Percentiles rank a stretch among this genome's conserved stretches.
Evolutionary conservation across 2,329 filamentous ascomycete species (phyloP).

Genomic region (Furcasterigmium furcatum): DNA sequence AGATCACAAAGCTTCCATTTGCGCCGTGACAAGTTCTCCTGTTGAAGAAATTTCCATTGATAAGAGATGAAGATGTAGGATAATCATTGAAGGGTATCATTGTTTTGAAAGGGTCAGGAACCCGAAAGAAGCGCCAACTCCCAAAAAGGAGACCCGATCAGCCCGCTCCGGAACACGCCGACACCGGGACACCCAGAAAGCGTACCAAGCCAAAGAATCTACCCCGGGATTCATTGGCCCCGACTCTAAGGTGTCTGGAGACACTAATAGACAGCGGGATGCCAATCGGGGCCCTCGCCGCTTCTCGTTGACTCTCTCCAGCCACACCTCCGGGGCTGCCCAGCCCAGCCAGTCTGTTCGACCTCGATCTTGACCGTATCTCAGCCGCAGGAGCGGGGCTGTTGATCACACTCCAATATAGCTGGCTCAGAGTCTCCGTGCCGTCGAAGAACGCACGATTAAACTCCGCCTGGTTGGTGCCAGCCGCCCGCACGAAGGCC

Average conservation of each 20-base stretch:
- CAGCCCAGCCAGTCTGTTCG: not conserved
- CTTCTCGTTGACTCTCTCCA: not conserved
- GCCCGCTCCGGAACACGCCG: not conserved
- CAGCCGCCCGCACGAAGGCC: slow-evolving; percentile 19
- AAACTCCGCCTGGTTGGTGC: slow-evolving; percentile 15
- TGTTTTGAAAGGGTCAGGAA: too few relatives aligned
- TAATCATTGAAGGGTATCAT: too few relatives aligned
- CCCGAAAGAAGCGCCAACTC: too few relatives aligned
- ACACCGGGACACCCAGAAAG: slow-evolving; percentile 16
- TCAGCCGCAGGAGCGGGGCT: not conserved
- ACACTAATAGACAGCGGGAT: slow-evolving; percentile 7
- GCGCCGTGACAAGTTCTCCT: too few relatives aligned
- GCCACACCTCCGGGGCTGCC: not conserved
- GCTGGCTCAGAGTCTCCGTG: slow-evolving; percentile 15
- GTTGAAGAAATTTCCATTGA: too few relatives aligned
- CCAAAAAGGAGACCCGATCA: too few relatives aligned
- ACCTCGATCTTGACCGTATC: slow-evolving; percentile 3
- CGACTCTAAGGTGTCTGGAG: slow-evolving; percentile 14
- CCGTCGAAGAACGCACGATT: slow-evolving; percentile 19
- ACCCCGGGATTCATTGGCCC: slow-evolving; percentile 17
- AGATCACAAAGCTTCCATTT: too few relatives aligned
- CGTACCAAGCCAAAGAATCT: slow-evolving; percentile 17
- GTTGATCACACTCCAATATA: slow-evolving; percentile 19
- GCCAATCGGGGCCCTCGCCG: too few relatives aligned
- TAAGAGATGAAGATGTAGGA: too few relatives aligned